A percentile compares a stretch with the other conserved stretches of the same genome.
phyloP scores from a whole-genome alignment of 2,329 filamentous ascomycete species.

The Stemphylium lycopersici region DNA sequence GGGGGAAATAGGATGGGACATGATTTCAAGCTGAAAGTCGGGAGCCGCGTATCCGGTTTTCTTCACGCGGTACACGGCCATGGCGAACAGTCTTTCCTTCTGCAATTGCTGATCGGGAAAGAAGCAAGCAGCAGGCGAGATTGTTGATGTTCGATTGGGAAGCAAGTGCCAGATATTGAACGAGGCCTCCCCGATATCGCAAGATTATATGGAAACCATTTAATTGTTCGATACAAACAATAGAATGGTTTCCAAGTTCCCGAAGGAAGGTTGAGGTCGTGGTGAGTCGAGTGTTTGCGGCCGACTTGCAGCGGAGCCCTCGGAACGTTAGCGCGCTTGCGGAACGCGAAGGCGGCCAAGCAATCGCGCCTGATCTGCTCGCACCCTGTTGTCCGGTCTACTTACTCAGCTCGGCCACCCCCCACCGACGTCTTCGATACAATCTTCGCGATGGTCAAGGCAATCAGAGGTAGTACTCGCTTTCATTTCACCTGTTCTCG shows the following conservation, averaged over 20 bases:
- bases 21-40: background rate
- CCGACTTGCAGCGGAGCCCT: background rate
- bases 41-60: background rate
- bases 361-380: slow-evolving; percentile 16
- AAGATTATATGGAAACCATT: background rate
- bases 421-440: slow-evolving; percentile 7
- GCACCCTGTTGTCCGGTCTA: slow-evolving; percentile 35
- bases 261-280: background rate
- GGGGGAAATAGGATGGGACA: background rate
- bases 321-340: slow-evolving; percentile 8
- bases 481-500: background rate
- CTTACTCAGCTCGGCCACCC: slow-evolving; percentile 7
- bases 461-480: slow-evolving; percentile 57
- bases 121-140: slow-evolving; percentile 2
- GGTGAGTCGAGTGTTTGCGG: background rate
- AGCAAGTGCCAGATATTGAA: background rate
- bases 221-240: background rate
- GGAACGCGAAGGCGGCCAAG: slow-evolving; percentile 19
- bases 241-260: background rate
- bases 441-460: slow-evolving; percentile 59
- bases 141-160: background rate
- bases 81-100: background rate
- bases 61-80: background rate
- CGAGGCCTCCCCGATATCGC: background rate
- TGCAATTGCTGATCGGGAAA: background rate